Base-by-base conservation (phyloP, 1,284 basidiomycete genomes). In the Malassezia globosa region DNA sequence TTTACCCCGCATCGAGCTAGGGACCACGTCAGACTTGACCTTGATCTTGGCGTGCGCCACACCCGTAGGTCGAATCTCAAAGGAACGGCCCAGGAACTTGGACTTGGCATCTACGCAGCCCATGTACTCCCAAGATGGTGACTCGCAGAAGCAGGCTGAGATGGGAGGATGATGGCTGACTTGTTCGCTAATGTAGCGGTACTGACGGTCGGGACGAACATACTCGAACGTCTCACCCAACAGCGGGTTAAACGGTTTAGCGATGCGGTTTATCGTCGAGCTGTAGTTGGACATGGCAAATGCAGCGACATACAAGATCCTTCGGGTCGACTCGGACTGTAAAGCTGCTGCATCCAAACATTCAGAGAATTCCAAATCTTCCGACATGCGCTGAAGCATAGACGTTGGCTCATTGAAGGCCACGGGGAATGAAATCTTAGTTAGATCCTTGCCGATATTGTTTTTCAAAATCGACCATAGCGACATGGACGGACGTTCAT, bases 281-380 rank as follows among this genome's bases (percentile, higher is more conserved):
- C 86, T 88, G 74, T 97, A 96, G 75, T 96, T 96, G 34, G 85
- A 87, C 87, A 94, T 94, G 2, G 89, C 92, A 72, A 96, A 97
- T 0, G 88, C 92, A 10, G 85, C 88, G 3, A 97, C 88, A 65
- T 83, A 97, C 0, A 88, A 89, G 50, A 95, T 81, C 6, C 92
- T 81, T 49, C 82, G 80, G 39, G 84, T 78, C 5, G 86, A 81
- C 64, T 94, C 87, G 27, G 73, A 68, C 66, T 92, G 85, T 42
- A 76, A 75, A 1, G 81, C 80, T 10, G 92, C 92, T 3, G 83
- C 81, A 64, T 92, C 87, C 59, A 92, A 55, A 29, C 60, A 61
- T 24, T 66, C 60, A 16, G 59, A 51, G 37, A 63, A 68, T 41
- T 63, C 61, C 69, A 73, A 70, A 58, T 75, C 73, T 54, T 75